A percentile compares a stretch with the other conserved stretches of the same genome.
phyloP scores from a whole-genome alignment of 202 grass and related monocot genomes.

The Cymbopogon flexuosus region DNA sequence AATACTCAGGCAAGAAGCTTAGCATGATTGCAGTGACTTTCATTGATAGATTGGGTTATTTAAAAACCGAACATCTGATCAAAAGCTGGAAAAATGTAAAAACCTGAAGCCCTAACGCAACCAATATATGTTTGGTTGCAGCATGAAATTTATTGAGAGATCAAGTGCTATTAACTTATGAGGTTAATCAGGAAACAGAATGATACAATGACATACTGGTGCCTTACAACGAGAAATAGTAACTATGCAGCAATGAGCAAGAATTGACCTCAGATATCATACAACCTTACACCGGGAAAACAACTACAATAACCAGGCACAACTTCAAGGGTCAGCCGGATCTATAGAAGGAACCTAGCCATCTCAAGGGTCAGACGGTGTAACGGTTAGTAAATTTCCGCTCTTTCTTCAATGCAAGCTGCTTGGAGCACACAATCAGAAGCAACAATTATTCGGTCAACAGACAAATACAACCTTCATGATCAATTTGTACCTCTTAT shows the following conservation, averaged over 20 bases:
- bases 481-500: no score
- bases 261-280: not conserved
- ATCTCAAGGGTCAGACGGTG: no score
- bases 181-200: not conserved
- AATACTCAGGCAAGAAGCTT: no score
- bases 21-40: not conserved
- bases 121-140: not conserved
- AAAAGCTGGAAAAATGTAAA: not conserved
- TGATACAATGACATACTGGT: not conserved
- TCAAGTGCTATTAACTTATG: not conserved
- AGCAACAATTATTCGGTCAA: no score
- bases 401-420: no score
- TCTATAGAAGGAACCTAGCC: no score
- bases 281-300: no score
- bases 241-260: not conserved
- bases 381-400: no score
- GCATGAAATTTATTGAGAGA: not conserved
- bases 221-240: not conserved
- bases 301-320: no score
- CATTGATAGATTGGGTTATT: not conserved
- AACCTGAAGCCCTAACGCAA: not conserved
- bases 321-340: no score
- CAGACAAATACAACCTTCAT: no score
- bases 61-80: not conserved
- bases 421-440: no score